Conservation (phyloP, 2,329 filamentous ascomycete species). For the Trichoderma koningii region DNA sequence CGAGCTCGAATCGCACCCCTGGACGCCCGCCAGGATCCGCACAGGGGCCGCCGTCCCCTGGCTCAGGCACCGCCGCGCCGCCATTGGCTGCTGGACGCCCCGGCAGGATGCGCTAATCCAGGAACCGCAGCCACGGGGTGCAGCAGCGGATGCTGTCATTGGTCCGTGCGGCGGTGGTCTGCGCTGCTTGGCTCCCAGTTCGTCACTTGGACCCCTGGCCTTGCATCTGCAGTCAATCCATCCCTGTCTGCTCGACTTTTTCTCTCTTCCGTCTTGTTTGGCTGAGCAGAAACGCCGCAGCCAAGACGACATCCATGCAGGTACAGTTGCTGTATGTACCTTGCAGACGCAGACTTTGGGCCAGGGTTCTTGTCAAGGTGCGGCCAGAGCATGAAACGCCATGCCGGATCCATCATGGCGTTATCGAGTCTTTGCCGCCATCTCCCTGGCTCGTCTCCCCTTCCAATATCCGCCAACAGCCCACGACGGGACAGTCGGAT, state of each 20-base stretch:
- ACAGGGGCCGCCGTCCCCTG: conserved; percentile 28
- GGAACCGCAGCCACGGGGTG: conserved; percentile 32
- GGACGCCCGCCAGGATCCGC: conserved; percentile 23
- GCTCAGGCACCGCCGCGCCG: conserved; percentile 32
- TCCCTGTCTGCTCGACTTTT: too few species aligned
- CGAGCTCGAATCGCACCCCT: background rate
- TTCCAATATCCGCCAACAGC: conserved; percentile 14
- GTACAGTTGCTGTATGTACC: background rate
- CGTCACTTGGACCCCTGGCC: background rate
- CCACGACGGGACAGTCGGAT: conserved; percentile 12
- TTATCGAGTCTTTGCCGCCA: background rate
- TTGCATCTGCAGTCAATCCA: background rate
- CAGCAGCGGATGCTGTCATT: conserved; percentile 16
- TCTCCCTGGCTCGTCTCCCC: conserved; percentile 1
- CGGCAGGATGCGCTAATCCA: conserved; percentile 33
- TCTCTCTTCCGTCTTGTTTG: too few species aligned
- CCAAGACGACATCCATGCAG: background rate
- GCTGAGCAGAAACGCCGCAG: background rate
- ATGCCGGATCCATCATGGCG: background rate
- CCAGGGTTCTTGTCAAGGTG: too few species aligned
- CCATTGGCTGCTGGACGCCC: conserved; percentile 32
- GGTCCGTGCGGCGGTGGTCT: conserved; percentile 5
- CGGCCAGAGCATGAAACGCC: too few species aligned
- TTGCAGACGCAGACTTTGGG: too few species aligned
- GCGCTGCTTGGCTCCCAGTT: conserved; percentile 10